Evolutionary conservation across 2,329 filamentous ascomycete genomes (phyloP).

Genomic region (Aspergillus phoenicis): DNA sequence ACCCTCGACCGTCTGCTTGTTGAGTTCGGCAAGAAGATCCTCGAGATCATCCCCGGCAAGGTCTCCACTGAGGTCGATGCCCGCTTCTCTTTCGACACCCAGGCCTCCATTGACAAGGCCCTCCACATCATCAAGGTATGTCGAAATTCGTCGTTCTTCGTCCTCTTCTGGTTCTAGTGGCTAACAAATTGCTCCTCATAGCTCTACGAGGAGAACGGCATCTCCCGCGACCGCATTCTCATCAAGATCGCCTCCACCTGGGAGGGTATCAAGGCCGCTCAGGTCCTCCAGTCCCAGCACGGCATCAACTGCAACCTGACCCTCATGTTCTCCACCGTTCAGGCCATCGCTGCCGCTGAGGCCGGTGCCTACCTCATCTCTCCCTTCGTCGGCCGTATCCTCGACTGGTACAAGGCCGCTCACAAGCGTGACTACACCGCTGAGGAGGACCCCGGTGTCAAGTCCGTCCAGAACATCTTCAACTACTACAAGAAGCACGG

Average conservation of each 20-base stretch:
- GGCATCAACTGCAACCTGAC: conserved; percentile 98
- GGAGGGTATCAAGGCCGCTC: conserved; percentile 98
- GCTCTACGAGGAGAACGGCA: conserved; percentile 92
- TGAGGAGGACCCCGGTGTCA: conserved; percentile 92
- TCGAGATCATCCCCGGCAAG: conserved; percentile 95
- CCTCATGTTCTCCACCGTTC: conserved; percentile 93
- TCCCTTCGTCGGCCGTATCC: conserved; percentile 97
- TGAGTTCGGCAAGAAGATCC: conserved; percentile 97
- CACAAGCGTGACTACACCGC: conserved; percentile 91
- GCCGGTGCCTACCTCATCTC: conserved; percentile 97
- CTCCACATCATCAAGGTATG: conserved; percentile 90
- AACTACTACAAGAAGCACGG: conserved; percentile 99
- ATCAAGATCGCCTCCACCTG: conserved; percentile 99
- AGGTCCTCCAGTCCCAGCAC: conserved; percentile 94
- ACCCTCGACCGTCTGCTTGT: conserved; percentile 93
- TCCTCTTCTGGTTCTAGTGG: background rate
- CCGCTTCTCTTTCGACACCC: conserved; percentile 89
- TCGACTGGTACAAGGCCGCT: conserved; percentile 98
- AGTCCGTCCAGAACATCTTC: conserved; percentile 90
- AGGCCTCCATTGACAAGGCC: conserved; percentile 92
- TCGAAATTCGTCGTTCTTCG: background rate
- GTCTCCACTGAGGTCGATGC: conserved; percentile 99
- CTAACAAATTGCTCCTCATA: conserved; percentile 52
- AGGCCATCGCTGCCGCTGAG: conserved; percentile 95
- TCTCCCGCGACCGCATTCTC: conserved; percentile 89